Base-by-base conservation (phyloP, 2,329 filamentous ascomycete genomes). In the Pyrenophora teres region DNA sequence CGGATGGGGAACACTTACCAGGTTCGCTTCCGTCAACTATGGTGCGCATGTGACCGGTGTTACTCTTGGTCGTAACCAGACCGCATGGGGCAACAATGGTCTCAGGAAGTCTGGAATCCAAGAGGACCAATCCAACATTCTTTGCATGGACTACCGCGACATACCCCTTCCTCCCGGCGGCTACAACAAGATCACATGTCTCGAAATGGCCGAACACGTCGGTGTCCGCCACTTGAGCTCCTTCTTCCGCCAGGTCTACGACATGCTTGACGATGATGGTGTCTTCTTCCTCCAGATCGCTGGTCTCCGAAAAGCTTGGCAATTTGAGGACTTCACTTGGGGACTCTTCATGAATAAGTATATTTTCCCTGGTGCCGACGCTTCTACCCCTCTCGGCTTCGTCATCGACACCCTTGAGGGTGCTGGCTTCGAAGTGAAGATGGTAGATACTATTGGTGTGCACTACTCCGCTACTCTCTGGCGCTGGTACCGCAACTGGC, bases 301-400 rank as follows among this genome's bases (percentile, higher is more conserved):
- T 66, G 94, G 94, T 78, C 84, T 99, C 56, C 88, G 94, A 66
- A 95, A 95, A 81, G 81, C 83, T 59, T 97, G 94, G 94, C 94
- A 97, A 77, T 97, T 96, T 72, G 92, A 97, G 81, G 93, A 97
- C 78, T 84, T 97, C 44, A 89, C 93, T 75, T 97, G 94, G 94
- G 94, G 94, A 74, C 83, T 97, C 40, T 97, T 97, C 84, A 96
- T 97, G 92, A 97, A 97, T 87, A 97, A 96, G 81, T 96, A 97
- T 77, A 83, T 97, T 75, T 97, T 97, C 84, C 94, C 92, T 30
- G 94, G 94, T 73, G 94, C 94, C 44, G 94, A 97, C 73, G 94
- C 94, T 45, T 96, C 90, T 37, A 96, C 92, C 52, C 94, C 94
- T 44, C 86, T 99, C 41, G 91, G 90, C 64, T 94, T 87, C 77